Percentiles rank a stretch among this genome's conserved stretches.
phyloP scores from a whole-genome alignment of 805 yeast species.

The Wickerhamiella lipophila region DNA sequence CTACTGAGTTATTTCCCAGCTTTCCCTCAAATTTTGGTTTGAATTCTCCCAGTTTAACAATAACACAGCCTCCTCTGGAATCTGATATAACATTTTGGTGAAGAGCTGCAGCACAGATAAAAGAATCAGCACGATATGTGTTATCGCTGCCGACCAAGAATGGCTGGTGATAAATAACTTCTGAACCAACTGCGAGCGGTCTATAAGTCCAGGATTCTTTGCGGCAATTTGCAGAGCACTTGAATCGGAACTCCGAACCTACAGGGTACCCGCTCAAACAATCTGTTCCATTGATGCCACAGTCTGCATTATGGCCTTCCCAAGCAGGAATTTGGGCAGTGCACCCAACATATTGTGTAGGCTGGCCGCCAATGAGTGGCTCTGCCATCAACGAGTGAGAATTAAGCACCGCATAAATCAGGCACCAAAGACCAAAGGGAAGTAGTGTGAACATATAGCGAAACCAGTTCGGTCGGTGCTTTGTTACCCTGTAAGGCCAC shows the following conservation, averaged over 20 bases:
- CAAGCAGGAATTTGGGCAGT: conserved; percentile 33
- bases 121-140: conserved; percentile 72
- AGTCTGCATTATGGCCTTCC: conserved; percentile 61
- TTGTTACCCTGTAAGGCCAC: conserved; percentile 13
- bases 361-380: conserved; percentile 17
- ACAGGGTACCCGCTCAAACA: conserved; percentile 37
- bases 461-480: conserved; percentile 15
- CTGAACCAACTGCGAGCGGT: conserved; percentile 58
- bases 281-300: conserved; percentile 58
- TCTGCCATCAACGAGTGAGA: conserved; percentile 19
- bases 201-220: conserved; percentile 65
- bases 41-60: conserved; percentile 44
- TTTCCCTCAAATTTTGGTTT: conserved; percentile 37
- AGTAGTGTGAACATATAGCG: not conserved
- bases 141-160: conserved; percentile 69
- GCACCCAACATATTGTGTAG: conserved; percentile 18
- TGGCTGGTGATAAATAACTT: conserved; percentile 54
- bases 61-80: conserved; percentile 65
- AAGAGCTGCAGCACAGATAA: conserved; percentile 77
- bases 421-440: conserved; percentile 19
- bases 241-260: conserved; percentile 38
- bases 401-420: conserved; percentile 16
- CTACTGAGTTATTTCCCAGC: conserved; percentile 41
- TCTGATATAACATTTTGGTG: conserved; percentile 75
- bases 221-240: conserved; percentile 86